phyloP scores from a whole-genome alignment of 2,329 filamentous ascomycete genomes.

The Uncinocarpus reesii region DNA sequence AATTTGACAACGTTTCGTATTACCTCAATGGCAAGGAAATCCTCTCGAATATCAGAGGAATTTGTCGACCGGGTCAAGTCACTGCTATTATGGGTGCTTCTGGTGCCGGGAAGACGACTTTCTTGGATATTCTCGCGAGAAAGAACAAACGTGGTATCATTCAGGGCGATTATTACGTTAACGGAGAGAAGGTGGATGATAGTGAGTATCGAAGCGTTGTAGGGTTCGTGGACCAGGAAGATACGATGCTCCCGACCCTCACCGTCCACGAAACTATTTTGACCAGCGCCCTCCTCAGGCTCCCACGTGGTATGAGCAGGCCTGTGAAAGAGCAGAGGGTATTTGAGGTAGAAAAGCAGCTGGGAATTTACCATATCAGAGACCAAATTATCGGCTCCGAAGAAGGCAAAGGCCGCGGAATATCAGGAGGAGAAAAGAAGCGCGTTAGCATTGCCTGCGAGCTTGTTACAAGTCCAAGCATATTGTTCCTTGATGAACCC shows the following conservation, averaged over 20 bases:
- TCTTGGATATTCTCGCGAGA: conserved; percentile 86
- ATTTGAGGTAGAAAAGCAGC: conserved; percentile 85
- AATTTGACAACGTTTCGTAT: conserved; percentile 83
- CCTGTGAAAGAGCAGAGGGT: conserved; percentile 84
- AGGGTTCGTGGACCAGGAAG: conserved; percentile 96
- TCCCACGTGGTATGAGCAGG: conserved; percentile 85
- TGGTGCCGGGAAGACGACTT: conserved; percentile 93
- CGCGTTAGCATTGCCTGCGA: conserved; percentile 96
- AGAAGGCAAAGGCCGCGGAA: conserved; percentile 85
- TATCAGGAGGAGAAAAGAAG: conserved; percentile 93
- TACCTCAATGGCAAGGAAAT: conserved; percentile 80
- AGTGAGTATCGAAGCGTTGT: conserved; percentile 81
- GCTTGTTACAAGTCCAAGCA: conserved; percentile 91
- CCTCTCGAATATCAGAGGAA: conserved; percentile 65
- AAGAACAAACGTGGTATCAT: conserved; percentile 88
- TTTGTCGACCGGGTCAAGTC: conserved; percentile 88
- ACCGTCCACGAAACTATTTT: conserved; percentile 97
- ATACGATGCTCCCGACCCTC: conserved; percentile 88
- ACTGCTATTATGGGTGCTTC: conserved; percentile 98
- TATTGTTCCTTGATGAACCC: conserved; percentile 92
- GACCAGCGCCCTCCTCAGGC: conserved; percentile 78
- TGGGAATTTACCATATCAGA: conserved; percentile 87
- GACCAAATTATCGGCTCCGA: conserved; percentile 94
- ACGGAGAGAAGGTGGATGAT: conserved; percentile 80
- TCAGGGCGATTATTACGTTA: conserved; percentile 77